Conservation (phyloP, 768 basidiomycete species). For the Auricularia auricula-judae region DNA sequence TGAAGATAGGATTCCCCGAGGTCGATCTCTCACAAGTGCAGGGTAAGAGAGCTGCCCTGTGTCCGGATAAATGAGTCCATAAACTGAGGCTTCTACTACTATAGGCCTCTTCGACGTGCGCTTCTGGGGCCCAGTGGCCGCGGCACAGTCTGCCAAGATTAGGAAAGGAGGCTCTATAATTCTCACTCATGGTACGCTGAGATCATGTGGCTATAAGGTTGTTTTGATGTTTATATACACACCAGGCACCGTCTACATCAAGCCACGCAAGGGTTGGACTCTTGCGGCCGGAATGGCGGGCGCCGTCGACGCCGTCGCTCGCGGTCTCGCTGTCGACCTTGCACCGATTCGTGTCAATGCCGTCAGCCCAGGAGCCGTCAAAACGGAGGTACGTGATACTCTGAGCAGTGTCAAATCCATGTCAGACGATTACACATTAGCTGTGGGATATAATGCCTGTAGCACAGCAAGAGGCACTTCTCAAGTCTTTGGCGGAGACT, state of each 20-base stretch:
- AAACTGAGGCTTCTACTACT: not conserved
- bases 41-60: not conserved
- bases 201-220: not conserved
- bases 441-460: constrained; percentile 8
- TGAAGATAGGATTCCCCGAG: not conserved
- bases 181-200: constrained; percentile 5
- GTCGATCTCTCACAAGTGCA: not conserved
- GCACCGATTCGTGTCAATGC: constrained; percentile 8
- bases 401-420: too few relatives aligned
- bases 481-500: not conserved
- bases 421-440: not conserved
- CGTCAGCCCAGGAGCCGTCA: constrained; percentile 3
- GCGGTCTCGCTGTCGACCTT: constrained; percentile 8
- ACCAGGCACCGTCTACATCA: not conserved
- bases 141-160: constrained; percentile 7
- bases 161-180: constrained; percentile 6
- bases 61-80: not conserved
- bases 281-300: constrained; percentile 3
- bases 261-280: constrained; percentile 2
- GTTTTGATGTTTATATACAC: not conserved
- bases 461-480: constrained; percentile 2
- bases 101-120: constrained; percentile 7
- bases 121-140: constrained; percentile 9
- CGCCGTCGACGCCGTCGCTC: constrained; percentile 6
- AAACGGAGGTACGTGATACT: too few relatives aligned